Base-by-base conservation (phyloP, 305 asterid genomes). In the Withania somnifera region DNA sequence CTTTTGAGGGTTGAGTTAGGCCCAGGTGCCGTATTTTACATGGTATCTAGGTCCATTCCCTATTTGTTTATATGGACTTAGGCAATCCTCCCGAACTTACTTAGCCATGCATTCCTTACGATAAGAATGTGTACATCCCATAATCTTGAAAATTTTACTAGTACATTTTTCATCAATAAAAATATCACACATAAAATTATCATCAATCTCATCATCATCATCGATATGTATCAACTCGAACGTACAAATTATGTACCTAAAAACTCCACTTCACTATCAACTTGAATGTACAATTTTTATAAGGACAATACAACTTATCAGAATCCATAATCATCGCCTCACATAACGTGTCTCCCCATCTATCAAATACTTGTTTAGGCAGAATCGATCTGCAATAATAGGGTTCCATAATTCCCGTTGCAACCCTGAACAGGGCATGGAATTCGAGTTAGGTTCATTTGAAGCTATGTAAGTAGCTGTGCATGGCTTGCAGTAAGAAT, bases 311-410 rank as follows among this genome's bases (percentile, higher is more conserved):
- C 9, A 87, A 88, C 75, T 64, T 92, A 85, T 91, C 88, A 11
- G 90, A 58, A 7, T 73, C 92, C 86, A 88, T 42, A 78, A 94
- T 85, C 82, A 89, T 22, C 0, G 89, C 87, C 84, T 92, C 97
- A 0, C 96, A 92, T 34, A 92, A 82, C 1, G 87, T 91, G 28
- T 94, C 93, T 0, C 92, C 91, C 98, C 97, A 94, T 77, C 95
- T 76, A 53, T 89, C 93, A 14, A 90, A 90, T 11, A 91, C 97
- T 50, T 85, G 81, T 53, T 81, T 45, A 1, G 97, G 92, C 11
- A 94, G 84, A 15, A 94, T 90, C 1, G 88, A 75, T 11, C 87
- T 87, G 66, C 97, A 94, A 20, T 86, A 82, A 1, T 87, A 80
- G 15, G 95, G 94, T 80, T 91, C 94, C 94, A 2, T 92, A 61